Base-by-base conservation (phyloP, 768 basidiomycete genomes). In the Suillus decipiens region DNA sequence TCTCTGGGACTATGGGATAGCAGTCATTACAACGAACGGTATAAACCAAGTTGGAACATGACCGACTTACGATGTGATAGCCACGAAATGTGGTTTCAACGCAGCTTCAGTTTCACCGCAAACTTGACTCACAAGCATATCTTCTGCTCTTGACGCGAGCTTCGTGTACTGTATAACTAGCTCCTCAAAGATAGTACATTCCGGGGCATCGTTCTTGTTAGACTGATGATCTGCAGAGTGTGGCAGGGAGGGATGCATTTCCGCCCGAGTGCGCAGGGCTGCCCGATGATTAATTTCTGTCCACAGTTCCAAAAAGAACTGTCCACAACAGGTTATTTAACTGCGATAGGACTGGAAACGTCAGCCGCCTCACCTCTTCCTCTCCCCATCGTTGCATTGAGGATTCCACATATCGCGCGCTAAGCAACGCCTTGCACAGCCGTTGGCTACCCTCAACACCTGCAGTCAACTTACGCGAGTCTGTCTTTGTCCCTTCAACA, bases 281-380 rank as follows among this genome's bases (percentile, higher is more conserved):
- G 84, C 79, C 37, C 83, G 81, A 47, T 77, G 82, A 65, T 84
- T 86, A 67, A 95, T 92, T 68, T 93, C 92, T 14, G 84, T 77
- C 89, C 90, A 95, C 37, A 99, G 76, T 73, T 97, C 93, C 17
- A 99, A 78, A 80, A 96, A 98, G 77, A 95, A 95, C 95, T 97
- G 69, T 39, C 51, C 59, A 54, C 12, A 64, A n/a, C 22, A 51
- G 50, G 11, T 36, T 41, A 39, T 19, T 24, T 51, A 53, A 61
- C 43, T 48, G 59, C 62, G 12, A 57, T 47, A 58, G 41, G 64
- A n/a, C 45, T 36, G 39, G 3, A 37, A 59, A 41, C 4, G 7
- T 7, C 17, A 41, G 17, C 68, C 90, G 11, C 68, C 90, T 69
- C 64, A 97, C 96, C 72, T 91, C 66, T 50, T 98, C 95, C 74